Conservation (phyloP, 768 basidiomycete genomes). For the Mycena filopes region DNA sequence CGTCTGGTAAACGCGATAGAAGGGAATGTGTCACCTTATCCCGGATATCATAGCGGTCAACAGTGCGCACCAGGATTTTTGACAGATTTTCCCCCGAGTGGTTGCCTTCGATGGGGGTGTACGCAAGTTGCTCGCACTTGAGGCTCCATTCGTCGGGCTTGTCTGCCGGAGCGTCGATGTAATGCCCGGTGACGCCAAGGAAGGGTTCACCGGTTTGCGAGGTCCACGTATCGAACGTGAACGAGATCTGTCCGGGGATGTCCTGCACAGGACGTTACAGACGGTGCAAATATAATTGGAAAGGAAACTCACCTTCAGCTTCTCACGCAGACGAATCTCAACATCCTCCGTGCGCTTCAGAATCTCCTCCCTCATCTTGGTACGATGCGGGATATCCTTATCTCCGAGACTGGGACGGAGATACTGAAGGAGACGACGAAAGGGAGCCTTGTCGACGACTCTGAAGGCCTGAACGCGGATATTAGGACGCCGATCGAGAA, state of each 20-base stretch:
- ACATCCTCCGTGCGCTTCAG: neutral
- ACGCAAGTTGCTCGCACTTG: conserved; percentile 25
- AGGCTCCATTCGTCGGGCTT: conserved; percentile 25
- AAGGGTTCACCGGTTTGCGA: conserved; percentile 31
- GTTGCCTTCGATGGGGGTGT: conserved; percentile 19
- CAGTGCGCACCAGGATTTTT: conserved; percentile 1
- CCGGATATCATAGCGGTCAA: conserved; percentile 18
- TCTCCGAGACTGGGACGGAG: neutral
- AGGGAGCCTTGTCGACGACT: neutral
- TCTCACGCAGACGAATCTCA: neutral
- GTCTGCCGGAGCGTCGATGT: conserved; percentile 21
- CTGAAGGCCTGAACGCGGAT: neutral
- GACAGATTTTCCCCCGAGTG: conserved; percentile 25
- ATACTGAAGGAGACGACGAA: neutral
- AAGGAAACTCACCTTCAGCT: neutral
- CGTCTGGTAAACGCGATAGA: no score
- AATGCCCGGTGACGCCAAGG: conserved; percentile 32
- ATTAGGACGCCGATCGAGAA: neutral
- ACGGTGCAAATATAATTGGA: neutral
- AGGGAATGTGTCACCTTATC: no score
- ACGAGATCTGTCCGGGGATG: neutral
- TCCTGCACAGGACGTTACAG: neutral
- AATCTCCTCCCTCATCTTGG: neutral
- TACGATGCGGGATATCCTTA: neutral
- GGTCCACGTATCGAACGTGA: conserved; percentile 33